Percentiles rank a stretch among this genome's conserved stretches.
phyloP scores from a whole-genome alignment of 805 yeast genomes.

The Lachancea quebecensis region DNA sequence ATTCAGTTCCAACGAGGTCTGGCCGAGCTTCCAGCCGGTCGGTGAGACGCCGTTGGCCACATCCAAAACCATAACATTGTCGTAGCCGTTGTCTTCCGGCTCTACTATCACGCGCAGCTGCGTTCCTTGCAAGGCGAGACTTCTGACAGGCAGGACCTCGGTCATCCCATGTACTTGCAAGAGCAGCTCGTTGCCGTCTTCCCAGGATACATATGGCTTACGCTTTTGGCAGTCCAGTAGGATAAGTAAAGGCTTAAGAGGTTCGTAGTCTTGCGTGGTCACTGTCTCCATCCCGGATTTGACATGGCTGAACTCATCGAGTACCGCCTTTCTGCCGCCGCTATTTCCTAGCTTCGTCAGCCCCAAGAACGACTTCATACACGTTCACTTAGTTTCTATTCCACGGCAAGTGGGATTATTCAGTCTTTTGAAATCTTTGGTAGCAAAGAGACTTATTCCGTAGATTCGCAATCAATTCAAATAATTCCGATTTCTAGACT shows the following conservation, averaged over 20 bases:
- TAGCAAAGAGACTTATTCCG: not conserved
- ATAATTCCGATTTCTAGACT: too few species aligned
- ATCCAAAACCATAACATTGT: slow-evolving; percentile 3
- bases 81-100: slow-evolving; percentile 6
- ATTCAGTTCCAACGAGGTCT: slow-evolving; percentile 4
- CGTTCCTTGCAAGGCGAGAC: slow-evolving; percentile 6
- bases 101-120: slow-evolving; percentile 3
- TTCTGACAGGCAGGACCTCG: slow-evolving; percentile 3
- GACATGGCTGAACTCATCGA: not conserved
- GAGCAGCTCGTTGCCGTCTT: not conserved
- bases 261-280: slow-evolving; percentile 2
- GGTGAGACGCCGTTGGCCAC: slow-evolving; percentile 6
- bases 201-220: slow-evolving; percentile 7
- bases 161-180: slow-evolving; percentile 1
- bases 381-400: not conserved
- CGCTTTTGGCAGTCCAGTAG: slow-evolving; percentile 8
- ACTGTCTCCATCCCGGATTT: slow-evolving; percentile 1
- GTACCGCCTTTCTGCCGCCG: not conserved
- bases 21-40: slow-evolving; percentile 5
- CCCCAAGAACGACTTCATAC: slow-evolving; percentile 2
- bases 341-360: not conserved
- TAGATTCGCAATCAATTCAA: too few species aligned
- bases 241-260: slow-evolving; percentile 8
- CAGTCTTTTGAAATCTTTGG: not conserved
- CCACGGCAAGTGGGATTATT: not conserved